A percentile compares a stretch with the other conserved stretches of the same genome.
These are phyloP conservation scores for Phytophthora meadii DNA, from an alignment of 352 stramenopile species.

Conservation along the genomic window DNA sequence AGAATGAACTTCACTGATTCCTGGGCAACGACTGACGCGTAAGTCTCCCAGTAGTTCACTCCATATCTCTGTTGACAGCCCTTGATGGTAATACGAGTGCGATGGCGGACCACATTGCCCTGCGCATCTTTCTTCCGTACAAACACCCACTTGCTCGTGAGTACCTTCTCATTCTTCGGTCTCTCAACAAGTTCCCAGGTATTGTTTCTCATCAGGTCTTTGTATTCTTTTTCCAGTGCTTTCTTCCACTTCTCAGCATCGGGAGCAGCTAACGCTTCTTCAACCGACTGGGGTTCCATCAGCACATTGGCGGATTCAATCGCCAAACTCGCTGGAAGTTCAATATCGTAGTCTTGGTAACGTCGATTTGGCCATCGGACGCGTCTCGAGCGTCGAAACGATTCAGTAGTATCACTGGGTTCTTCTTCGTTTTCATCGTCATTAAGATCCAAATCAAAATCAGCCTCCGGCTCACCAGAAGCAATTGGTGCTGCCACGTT, in stretches of 20 bases:
- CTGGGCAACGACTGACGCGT: slow-evolving; percentile 5
- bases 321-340: too few relatives aligned
- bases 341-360: too few relatives aligned
- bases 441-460: too few relatives aligned
- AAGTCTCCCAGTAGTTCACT: slow-evolving; percentile 6
- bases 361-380: too few relatives aligned
- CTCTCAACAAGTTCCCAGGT: slow-evolving; percentile 7
- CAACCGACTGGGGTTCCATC: not conserved
- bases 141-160: slow-evolving; percentile 9
- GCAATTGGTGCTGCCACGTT: too few relatives aligned
- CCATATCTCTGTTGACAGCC: slow-evolving; percentile 6
- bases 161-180: not conserved
- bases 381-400: too few relatives aligned
- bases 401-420: too few relatives aligned
- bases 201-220: not conserved
- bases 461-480: too few relatives aligned
- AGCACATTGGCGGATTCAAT: not conserved
- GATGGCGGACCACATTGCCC: not conserved
- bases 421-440: too few relatives aligned
- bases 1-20: not conserved
- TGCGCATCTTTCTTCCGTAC: slow-evolving; percentile 1
- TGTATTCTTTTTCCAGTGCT: slow-evolving; percentile 2
- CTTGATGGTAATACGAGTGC: slow-evolving; percentile 10
- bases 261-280: not conserved
- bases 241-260: slow-evolving; percentile 1